Conservation (phyloP, 495 filamentous ascomycete genomes). For the Physcia stellaris region DNA sequence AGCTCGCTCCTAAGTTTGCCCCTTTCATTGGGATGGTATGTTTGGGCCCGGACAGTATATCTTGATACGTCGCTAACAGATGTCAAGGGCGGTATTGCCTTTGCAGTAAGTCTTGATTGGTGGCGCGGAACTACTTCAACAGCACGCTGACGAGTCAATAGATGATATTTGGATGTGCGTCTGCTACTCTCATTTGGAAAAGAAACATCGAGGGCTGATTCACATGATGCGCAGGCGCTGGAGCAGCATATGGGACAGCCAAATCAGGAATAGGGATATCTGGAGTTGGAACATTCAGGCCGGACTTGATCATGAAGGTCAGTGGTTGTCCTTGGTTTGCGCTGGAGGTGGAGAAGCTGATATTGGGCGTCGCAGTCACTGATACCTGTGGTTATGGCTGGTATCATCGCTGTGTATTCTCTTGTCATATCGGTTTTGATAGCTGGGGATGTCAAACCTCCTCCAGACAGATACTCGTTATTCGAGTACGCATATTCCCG, state of each 20-base stretch:
- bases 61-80: no score
- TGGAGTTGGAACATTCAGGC: constrained; percentile 81
- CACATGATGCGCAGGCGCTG: constrained; percentile 60
- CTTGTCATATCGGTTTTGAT: constrained; percentile 95
- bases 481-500: constrained; percentile 49
- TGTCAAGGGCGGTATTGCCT: constrained; percentile 72
- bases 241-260: constrained; percentile 93
- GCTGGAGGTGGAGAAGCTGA: constrained; percentile 9
- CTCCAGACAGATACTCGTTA: constrained; percentile 53
- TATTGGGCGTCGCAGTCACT: constrained; percentile 47
- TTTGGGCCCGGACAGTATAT: constrained; percentile 4
- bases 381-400: constrained; percentile 97
- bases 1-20: constrained; percentile 75
- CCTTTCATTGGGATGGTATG: constrained; percentile 96
- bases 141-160: no score
- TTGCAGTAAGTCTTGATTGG: constrained; percentile 86
- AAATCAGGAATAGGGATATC: constrained; percentile 95
- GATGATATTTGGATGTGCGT: constrained; percentile 85
- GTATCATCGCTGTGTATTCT: constrained; percentile 96
- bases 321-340: background rate
- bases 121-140: no score
- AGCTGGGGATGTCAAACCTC: constrained; percentile 64
- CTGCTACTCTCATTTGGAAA: constrained; percentile 3
- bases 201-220: no score
- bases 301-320: constrained; percentile 98